Conservation (phyloP, 129 eudicot species). For the Arctium lappa region DNA sequence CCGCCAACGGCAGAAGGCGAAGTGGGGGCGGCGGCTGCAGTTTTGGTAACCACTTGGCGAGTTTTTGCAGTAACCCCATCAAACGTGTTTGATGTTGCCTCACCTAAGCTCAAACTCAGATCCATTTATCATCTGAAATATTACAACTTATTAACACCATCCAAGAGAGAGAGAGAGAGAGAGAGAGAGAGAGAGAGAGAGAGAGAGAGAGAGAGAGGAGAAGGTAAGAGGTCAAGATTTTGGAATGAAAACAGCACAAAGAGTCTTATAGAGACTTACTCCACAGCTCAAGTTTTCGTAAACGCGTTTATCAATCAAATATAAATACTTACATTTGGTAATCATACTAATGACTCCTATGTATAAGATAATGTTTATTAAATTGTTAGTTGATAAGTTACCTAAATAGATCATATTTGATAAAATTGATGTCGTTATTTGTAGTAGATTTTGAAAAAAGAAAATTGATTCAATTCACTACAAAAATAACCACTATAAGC, state of each 20-base stretch:
- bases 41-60: background rate
- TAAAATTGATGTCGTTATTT: too few species aligned
- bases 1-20: background rate
- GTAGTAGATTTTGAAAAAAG: too few species aligned
- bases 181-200: background rate
- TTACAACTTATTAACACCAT: background rate
- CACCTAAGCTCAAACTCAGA: slow-evolving; percentile 56
- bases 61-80: background rate
- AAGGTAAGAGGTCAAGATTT: background rate
- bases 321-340: too few species aligned
- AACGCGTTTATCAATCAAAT: too few species aligned
- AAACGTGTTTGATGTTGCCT: slow-evolving; percentile 13
- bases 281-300: too few species aligned
- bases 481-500: too few species aligned
- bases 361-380: too few species aligned
- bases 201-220: background rate
- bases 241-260: slow-evolving; percentile 30
- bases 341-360: too few species aligned
- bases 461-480: too few species aligned
- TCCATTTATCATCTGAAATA: slow-evolving; percentile 33
- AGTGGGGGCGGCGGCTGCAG: background rate
- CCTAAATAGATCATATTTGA: too few species aligned
- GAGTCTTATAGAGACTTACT: slow-evolving; percentile 29
- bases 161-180: background rate
- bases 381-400: too few species aligned